A percentile compares a stretch with the other conserved stretches of the same genome.
phyloP scores from a whole-genome alignment of 73 alveolate genomes.

The Tetrahymena borealis region DNA sequence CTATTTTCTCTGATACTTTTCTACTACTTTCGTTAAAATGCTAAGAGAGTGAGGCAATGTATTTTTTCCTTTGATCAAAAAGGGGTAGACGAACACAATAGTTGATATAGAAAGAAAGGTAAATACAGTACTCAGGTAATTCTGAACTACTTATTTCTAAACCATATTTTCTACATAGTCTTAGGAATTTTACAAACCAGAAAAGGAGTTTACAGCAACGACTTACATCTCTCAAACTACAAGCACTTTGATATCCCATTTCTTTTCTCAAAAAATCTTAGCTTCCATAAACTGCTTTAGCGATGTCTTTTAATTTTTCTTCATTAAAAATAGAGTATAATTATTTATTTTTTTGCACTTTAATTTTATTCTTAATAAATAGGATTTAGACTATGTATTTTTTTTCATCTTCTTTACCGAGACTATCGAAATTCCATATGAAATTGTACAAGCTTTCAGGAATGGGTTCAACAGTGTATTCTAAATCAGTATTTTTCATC shows the following conservation, averaged over 20 bases:
- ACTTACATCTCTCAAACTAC: slow-evolving; percentile 62
- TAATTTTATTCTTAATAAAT: not conserved
- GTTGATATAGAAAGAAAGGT: slow-evolving; percentile 5
- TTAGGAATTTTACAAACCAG: slow-evolving; percentile 40
- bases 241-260: slow-evolving; percentile 53
- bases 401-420: slow-evolving; percentile 42
- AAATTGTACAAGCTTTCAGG: slow-evolving; percentile 57
- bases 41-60: not conserved
- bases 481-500: slow-evolving; percentile 21
- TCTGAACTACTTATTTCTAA: slow-evolving; percentile 15
- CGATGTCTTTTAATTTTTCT: not conserved
- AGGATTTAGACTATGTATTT: slow-evolving; percentile 53
- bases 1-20: slow-evolving; percentile 16
- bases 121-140: slow-evolving; percentile 5
- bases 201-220: slow-evolving; percentile 49
- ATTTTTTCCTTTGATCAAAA: not conserved
- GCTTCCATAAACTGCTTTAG: slow-evolving; percentile 22
- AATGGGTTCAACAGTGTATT: slow-evolving; percentile 59
- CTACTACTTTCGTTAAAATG: not conserved
- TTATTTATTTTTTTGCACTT: slow-evolving; percentile 2
- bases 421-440: slow-evolving; percentile 60
- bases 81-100: not conserved
- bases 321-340: not conserved
- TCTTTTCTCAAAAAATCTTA: slow-evolving; percentile 39
- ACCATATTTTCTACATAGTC: not conserved